A percentile compares a stretch with the other conserved stretches of the same genome.
These are phyloP conservation scores for Coprinopsis marcescibilis DNA, from an alignment of 768 basidiomycete species.

Conservation along the genomic window DNA sequence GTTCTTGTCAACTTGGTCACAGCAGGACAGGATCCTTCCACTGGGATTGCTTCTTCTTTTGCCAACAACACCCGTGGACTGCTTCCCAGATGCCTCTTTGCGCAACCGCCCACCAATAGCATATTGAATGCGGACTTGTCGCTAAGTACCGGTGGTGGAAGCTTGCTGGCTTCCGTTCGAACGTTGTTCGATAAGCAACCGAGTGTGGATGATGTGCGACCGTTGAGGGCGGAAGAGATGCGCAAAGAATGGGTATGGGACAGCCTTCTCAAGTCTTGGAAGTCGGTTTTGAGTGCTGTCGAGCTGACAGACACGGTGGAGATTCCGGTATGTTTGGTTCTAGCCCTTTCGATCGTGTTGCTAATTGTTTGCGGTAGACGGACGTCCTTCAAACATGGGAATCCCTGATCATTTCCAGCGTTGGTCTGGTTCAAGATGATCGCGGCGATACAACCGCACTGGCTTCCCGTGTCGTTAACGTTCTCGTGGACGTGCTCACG, in stretches of 20 bases:
- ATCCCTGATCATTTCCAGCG: conserved; percentile 2
- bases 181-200: conserved; percentile 51
- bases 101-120: conserved; percentile 34
- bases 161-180: conserved; percentile 41
- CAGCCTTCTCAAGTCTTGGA: conserved; percentile 51
- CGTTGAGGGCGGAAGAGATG: conserved; percentile 55
- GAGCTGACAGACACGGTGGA: conserved; percentile 38
- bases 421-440: conserved; percentile 33
- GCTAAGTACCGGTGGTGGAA: neutral
- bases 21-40: neutral
- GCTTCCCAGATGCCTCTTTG: conserved; percentile 49
- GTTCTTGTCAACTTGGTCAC: conserved; percentile 18
- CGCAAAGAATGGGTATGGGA: conserved; percentile 46
- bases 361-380: conserved; percentile 13
- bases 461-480: conserved; percentile 31
- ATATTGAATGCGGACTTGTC: conserved; percentile 18
- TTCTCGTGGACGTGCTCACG: conserved; percentile 45
- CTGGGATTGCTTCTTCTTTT: neutral
- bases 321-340: conserved; percentile 47
- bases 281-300: conserved; percentile 35
- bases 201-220: conserved; percentile 45
- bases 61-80: neutral
- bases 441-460: conserved; percentile 33
- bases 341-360: conserved; percentile 36
- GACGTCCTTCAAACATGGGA: conserved; percentile 32